phyloP scores from a whole-genome alignment of 306 rosid species.

The Medicago truncatula region DNA sequence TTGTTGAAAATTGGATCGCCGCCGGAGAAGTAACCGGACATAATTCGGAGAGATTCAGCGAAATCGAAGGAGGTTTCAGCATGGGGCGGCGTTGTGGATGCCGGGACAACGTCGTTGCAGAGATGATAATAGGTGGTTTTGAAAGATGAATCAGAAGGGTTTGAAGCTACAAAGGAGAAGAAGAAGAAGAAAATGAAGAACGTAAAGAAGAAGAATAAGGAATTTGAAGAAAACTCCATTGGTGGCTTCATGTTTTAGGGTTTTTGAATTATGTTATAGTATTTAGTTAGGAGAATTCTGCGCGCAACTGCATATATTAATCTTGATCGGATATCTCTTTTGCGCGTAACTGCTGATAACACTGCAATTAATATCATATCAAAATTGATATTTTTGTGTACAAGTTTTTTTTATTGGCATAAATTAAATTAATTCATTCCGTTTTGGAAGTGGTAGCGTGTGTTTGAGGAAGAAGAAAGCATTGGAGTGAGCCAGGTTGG shows the following conservation, averaged over 20 bases:
- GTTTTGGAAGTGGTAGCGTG: no score
- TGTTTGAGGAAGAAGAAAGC: no score
- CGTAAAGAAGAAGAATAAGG: neutral
- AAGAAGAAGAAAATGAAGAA: conserved; percentile 35
- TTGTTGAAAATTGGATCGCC: conserved; percentile 59
- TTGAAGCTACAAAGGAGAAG: conserved; percentile 8
- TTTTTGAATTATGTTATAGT: neutral
- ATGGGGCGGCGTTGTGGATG: neutral
- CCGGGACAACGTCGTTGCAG: conserved; percentile 66
- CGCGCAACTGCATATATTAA: no score
- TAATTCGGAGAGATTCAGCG: conserved; percentile 43
- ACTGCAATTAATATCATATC: no score
- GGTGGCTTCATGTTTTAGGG: neutral
- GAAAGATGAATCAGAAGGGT: conserved; percentile 16
- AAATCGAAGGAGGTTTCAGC: conserved; percentile 29
- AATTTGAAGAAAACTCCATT: conserved; percentile 49
- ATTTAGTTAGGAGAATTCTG: no score
- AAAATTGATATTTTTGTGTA: no score
- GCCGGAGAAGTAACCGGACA: conserved; percentile 62
- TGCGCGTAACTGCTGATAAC: no score
- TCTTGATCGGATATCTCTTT: no score
- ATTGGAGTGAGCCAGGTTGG: no score
- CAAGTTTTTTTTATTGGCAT: no score
- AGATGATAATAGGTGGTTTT: conserved; percentile 48
- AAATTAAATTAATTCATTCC: no score